A percentile compares a stretch with the other conserved stretches of the same genome.
Conservation (phyloP, 257 asterid genomes). For the Solanum raphanifolium region DNA sequence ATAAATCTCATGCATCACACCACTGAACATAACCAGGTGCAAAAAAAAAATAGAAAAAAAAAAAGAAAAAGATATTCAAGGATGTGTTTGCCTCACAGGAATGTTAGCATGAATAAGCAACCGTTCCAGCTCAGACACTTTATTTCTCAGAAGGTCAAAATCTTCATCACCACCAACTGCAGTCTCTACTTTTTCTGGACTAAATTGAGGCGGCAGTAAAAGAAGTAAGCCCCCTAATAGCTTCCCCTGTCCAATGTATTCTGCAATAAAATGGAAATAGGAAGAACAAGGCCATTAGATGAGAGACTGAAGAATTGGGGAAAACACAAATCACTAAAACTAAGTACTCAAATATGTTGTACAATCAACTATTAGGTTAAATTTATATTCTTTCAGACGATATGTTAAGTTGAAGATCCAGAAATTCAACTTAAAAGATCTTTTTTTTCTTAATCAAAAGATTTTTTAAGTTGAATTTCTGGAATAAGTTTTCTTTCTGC, state of each 20-base stretch:
- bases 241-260: constrained; percentile 67
- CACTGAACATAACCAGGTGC: background rate
- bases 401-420: background rate
- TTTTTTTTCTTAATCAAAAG: background rate
- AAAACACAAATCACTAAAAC: background rate
- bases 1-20: background rate
- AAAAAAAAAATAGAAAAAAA: background rate
- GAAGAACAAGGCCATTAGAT: constrained; percentile 1
- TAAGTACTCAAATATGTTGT: background rate
- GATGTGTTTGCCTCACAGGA: constrained; percentile 52
- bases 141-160: constrained; percentile 26
- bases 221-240: constrained; percentile 80
- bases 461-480: background rate
- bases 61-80: background rate
- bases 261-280: constrained; percentile 32
- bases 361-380: background rate
- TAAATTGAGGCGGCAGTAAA: constrained; percentile 63
- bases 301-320: background rate
- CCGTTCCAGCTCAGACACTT: constrained; percentile 52
- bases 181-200: constrained; percentile 34
- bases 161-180: constrained; percentile 27
- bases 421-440: background rate
- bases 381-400: background rate
- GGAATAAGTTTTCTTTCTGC: background rate
- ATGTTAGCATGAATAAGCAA: constrained; percentile 64